Evolutionary conservation across 1,284 basidiomycete species (phyloP), one percentile per base, ranked within the genome.

Genomic region (Kalmanozyma brasiliensis): DNA sequence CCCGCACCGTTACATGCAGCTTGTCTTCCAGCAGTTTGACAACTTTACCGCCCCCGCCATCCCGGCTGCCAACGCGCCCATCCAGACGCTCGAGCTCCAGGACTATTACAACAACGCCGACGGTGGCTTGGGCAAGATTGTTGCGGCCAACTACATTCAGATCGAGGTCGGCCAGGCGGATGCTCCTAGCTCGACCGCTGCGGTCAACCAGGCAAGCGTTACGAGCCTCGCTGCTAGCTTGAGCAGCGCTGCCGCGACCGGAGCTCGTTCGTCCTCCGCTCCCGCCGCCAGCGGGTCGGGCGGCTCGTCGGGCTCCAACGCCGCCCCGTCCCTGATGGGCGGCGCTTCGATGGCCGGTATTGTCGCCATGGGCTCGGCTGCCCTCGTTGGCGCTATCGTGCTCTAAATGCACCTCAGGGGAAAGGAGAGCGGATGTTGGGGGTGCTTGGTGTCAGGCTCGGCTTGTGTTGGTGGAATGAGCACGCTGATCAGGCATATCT

Each of bases 1-100:
- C 26, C 69, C 73, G 9, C 73, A 75, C 59, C 59, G 73, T 20
- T 75, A 75, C 69, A 66, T 75, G 61, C 66, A 69, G 60, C 71
- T 75, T 51, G 70, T 75, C 52, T 62, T 68, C 60, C 56, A 70
- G 56, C 73, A 75, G 47, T 65, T 59, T 24, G 59, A 61, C 57
- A 63, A 61, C 62, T 75, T 75, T 34, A 61, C 56, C 24, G 65
- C 73, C 3, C 73, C 73, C 33, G 35, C 57, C 26, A 43, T 49
- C 33, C 58, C 60, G 23, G 59, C 57, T 42, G 55, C 69, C 46
- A 44, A 47, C 30, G 49, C 63, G n/a, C 10, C 51, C 20, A 61
- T 67, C 36, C 47, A 53, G 53, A 41, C 35, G 16, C 49, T 65
- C 22, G 38, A 61, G 46, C 52, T 70, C 20, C 35, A 46, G 37